Base-by-base conservation (phyloP, 768 basidiomycete species). In the Lyophyllum semitale region DNA sequence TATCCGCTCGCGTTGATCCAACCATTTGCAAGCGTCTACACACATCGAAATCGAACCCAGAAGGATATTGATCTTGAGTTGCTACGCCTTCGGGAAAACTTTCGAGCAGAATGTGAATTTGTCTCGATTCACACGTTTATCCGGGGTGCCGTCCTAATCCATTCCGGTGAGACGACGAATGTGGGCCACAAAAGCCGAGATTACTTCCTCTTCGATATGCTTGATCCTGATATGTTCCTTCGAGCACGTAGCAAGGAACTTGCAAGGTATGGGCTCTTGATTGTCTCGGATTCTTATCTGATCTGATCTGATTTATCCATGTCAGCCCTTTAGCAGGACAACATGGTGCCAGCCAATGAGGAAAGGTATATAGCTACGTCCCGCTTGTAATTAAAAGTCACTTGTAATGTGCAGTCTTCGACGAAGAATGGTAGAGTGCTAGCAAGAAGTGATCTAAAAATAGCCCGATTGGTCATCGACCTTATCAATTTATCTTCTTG, bases 1-100 rank as follows among this genome's bases (percentile, higher is more conserved):
- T 55, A 55, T 43, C 50, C 58, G 6, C n/a, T 59, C 15, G 49
- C 58, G 20, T 25, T 59, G 9, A 55, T 59, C 8, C 54, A 55
- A 29, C 54, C 50, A 9, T 59, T 52, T 53, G 27, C 23, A 9
- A 22, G 12, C n/a, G 17, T 20, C 15, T 55, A 52, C 40, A 27
- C 37, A 27, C 26, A 52, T 20, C 30, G 26, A 11, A 48, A 44
- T 20, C 43, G 50, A 3, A 20, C 6, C 2, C 30, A 47, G 23
- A 55, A 53, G 20, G 54, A 59, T 40, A 48, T 20, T 13, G 54
- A 59, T 27, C 30, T 59, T 7, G 38, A 55, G 15, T 29, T 59
- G 15, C 33, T 55, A 18, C 45, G 44, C 13, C 33, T 55, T 11
- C 33, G 18, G 8, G 50, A 51, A 27, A 48, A 25, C 9, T n/a